Evolutionary conservation across 495 filamentous ascomycete species (phyloP), one percentile per base, ranked within the genome.

Genomic region (Lophiotrema nucula): DNA sequence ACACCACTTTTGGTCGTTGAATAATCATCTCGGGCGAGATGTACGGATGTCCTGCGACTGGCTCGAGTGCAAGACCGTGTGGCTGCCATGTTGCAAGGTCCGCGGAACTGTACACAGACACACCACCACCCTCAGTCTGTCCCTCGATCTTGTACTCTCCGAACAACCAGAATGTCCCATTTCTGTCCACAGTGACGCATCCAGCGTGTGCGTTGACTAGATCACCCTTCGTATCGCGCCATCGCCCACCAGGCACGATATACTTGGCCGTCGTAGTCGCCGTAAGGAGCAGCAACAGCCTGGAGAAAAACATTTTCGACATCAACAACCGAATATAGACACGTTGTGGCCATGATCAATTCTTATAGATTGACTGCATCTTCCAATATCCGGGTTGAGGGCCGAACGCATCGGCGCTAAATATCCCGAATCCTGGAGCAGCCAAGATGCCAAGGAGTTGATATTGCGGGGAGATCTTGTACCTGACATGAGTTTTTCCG

Each of bases 151-250:
- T 77, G 64, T 76, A 74, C 62, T 77, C 75, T 31, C 75, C 75
- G 42, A 77, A 77, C 60, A 62, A 65, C 66, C 67, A 77, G 53
- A 74, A 77, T 47, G 65, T 76, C 18, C 70, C 73, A 19, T 68
- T 66, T 23, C 35, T 15, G 25, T 74, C 62, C 16, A 74, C 54
- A 25, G 64, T 74, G 4, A 72, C 33, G 33, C 70, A 64, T 1
- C 75, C 75, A 0, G 74, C 75, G 39, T 77, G 74, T 16, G 74
- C 74, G 50, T 74, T 77, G 13, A 77, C 67, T 1, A 76, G 47
- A 45, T 69, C 70, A 3, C 73, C 72, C 13, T 71, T 66, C 2
- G 68, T 76, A 44, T 74, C 74, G 6, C 62, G 65, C 74, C 75
- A 77, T 66, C 74, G 66, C 12, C 65, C 75, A 6, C 75, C 74